Percentiles rank a stretch among this genome's conserved stretches.
phyloP scores from a whole-genome alignment of 148 eudicot genomes.

The Amaranthus hypochondriacus region DNA sequence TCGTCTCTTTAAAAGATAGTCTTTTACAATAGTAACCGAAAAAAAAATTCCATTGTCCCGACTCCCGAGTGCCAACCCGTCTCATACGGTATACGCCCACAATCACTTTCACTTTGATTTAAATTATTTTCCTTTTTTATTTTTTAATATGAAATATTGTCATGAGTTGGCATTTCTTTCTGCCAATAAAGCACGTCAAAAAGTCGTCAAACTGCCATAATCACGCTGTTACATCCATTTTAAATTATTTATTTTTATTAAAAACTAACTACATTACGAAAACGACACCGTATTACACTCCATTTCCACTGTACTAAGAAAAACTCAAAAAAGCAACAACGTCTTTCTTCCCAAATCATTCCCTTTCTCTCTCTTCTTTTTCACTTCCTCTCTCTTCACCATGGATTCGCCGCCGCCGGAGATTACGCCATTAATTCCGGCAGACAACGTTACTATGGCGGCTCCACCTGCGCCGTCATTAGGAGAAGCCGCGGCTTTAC shows the following conservation, averaged over 20 bases:
- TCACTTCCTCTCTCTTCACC: neutral
- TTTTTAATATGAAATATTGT: too few relatives aligned
- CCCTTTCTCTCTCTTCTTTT: conserved; percentile 24
- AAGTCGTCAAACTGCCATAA: conserved; percentile 21
- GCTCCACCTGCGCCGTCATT: neutral
- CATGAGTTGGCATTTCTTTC: conserved; percentile 4
- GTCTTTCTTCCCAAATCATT: neutral
- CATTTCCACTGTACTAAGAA: conserved; percentile 10
- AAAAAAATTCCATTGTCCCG: too few relatives aligned
- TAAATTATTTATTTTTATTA: too few relatives aligned
- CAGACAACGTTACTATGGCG: conserved; percentile 8
- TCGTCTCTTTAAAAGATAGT: too few relatives aligned
- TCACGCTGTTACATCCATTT: conserved; percentile 1
- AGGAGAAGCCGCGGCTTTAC: neutral
- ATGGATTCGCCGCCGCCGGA: conserved; percentile 31
- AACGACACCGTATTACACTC: conserved; percentile 21
- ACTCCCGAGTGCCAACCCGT: too few relatives aligned
- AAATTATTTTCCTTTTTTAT: too few relatives aligned
- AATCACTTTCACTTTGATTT: too few relatives aligned
- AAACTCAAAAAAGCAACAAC: neutral
- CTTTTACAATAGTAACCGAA: too few relatives aligned
- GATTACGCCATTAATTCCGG: conserved; percentile 19
- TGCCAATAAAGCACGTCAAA: conserved; percentile 11
- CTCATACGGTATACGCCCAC: too few relatives aligned
- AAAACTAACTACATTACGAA: neutral